Evolutionary conservation across 1,284 basidiomycete genomes (phyloP).

Genomic region (Pseudomicrostroma phylloplanum): DNA sequence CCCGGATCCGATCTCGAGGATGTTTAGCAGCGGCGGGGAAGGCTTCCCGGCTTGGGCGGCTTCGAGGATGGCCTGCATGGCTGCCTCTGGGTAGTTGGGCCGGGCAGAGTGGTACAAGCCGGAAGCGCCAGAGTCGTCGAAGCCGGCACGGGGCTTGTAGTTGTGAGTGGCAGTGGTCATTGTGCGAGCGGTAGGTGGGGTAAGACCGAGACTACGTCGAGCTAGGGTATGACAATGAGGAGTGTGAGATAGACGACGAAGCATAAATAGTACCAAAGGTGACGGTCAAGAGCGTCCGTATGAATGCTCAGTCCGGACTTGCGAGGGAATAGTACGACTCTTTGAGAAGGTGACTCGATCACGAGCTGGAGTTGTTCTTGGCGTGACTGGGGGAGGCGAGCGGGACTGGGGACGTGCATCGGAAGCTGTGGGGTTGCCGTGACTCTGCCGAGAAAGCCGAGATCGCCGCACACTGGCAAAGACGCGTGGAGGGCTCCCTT

Average conservation of each 20-base stretch:
- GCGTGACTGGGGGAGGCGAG: too few species aligned
- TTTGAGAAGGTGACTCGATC: too few species aligned
- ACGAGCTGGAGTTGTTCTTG: too few species aligned
- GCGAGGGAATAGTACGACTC: too few species aligned
- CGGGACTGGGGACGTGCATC: too few species aligned
- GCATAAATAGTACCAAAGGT: background rate
- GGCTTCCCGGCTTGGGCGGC: background rate
- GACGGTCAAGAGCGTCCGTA: too few species aligned
- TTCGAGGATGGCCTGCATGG: slow-evolving; percentile 3
- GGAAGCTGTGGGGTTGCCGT: too few species aligned
- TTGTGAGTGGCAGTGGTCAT: slow-evolving; percentile 2
- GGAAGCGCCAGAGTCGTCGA: slow-evolving; percentile 13
- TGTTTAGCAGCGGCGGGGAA: slow-evolving; percentile 16
- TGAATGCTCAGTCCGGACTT: too few species aligned
- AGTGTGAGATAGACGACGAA: background rate
- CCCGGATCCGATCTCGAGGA: slow-evolving; percentile 43
- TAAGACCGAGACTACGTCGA: background rate
- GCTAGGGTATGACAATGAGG: background rate
- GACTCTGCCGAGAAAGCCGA: too few species aligned
- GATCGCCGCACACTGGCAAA: too few species aligned
- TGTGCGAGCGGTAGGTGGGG: background rate
- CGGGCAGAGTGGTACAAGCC: slow-evolving; percentile 14
- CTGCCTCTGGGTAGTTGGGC: slow-evolving; percentile 3
- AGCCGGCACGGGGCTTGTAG: slow-evolving; percentile 8
- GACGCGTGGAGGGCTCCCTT: too few species aligned